These are phyloP conservation scores for Drechslera avenae DNA, from an alignment of 2,329 filamentous ascomycete species.

Conservation along the genomic window DNA sequence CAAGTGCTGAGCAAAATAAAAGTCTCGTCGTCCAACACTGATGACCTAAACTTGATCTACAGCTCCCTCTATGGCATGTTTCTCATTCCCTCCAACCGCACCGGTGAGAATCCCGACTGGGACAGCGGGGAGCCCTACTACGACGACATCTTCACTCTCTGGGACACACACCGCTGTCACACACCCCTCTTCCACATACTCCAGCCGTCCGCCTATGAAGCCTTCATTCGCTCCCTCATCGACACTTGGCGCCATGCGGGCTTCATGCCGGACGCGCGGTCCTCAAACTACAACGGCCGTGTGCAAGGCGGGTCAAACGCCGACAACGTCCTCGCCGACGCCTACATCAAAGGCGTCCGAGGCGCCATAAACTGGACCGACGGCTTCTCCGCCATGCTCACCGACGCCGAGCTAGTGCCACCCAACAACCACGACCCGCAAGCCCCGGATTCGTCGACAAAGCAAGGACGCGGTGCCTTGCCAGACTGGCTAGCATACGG, in stretches of 20 bases:
- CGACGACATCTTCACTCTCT: constrained; percentile 73
- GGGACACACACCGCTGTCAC: constrained; percentile 68
- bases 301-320: constrained; percentile 73
- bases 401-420: constrained; percentile 68
- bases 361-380: constrained; percentile 66
- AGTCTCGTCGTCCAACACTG: constrained; percentile 61
- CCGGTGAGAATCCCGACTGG: constrained; percentile 73
- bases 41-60: constrained; percentile 67
- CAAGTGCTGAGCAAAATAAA: constrained; percentile 68
- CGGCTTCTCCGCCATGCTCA: constrained; percentile 62
- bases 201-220: constrained; percentile 66
- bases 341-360: constrained; percentile 70
- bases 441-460: constrained; percentile 65
- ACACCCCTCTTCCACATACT: constrained; percentile 69
- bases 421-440: constrained; percentile 62
- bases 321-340: constrained; percentile 74
- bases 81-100: constrained; percentile 71
- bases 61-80: constrained; percentile 73
- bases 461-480: constrained; percentile 70
- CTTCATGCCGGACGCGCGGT: constrained; percentile 69
- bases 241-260: constrained; percentile 70
- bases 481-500: constrained; percentile 70
- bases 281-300: constrained; percentile 71
- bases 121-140: constrained; percentile 69
- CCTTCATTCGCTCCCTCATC: constrained; percentile 69